Base-by-base conservation (phyloP, 2,329 filamentous ascomycete genomes). In the Sporothrix schenckii region DNA sequence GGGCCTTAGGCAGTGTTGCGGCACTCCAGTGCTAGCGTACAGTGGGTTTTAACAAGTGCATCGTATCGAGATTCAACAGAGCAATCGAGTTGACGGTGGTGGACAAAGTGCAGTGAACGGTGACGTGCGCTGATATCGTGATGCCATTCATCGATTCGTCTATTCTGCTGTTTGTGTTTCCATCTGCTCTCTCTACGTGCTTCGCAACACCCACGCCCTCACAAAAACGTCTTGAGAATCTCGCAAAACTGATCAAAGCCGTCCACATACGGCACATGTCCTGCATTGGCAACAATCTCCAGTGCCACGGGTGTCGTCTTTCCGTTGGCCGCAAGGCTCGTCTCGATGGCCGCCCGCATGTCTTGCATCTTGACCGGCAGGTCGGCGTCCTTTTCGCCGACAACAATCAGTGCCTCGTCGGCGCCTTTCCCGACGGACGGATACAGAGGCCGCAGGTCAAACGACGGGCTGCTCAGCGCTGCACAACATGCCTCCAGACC, bases 351-450 rank as follows among this genome's bases (percentile, higher is more conserved):
- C 11, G 75, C 74, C 19, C 79, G 75, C 77, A 83, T 80, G 10
- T 76, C 76, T 30, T 76, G 71, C 81, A 83, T 83, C 19, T 76
- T 76, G 68, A 76, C 70, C 0, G 80, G 80, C 24, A 83, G 72
- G 70, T 83, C 80, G 9, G 79, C 80, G 71, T 82, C 81, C 44
- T 81, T 80, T 71, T 82, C 80, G 0, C 82, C 80, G 0, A 80
- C 80, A 1, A 83, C 71, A 21, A 81, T 76, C 60, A 83, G 56
- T 0, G 78, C 81, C 50, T 78, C 76, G 19, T 80, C 75, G 1
- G 81, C 78, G 16, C 76, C 76, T 3, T 72, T 58, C 0, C 80
- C 81, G 0, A 82, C 76, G 41, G 77, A 75, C 0, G 69, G 68
- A 21, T 9, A 78, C 3, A 80, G 73, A n/a, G 79, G 80, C 2